Evolutionary conservation across 345 rosid genomes (phyloP).

Genomic region (Kandelia obovata): DNA sequence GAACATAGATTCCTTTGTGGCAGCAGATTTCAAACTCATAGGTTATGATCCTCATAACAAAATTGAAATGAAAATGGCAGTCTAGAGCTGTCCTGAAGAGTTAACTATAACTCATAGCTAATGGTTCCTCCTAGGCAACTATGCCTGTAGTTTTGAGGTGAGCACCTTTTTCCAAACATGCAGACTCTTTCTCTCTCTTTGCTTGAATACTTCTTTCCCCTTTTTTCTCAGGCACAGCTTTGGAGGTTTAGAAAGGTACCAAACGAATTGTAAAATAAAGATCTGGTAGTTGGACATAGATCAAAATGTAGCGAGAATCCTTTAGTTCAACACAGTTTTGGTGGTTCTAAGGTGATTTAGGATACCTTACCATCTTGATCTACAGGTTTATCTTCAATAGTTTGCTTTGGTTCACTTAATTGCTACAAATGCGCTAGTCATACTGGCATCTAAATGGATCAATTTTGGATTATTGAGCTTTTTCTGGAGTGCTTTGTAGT

Average conservation of each 20-base stretch:
- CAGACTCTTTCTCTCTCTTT: too few relatives aligned
- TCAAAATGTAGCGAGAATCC: conserved; percentile 40
- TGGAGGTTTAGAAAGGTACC: conserved; percentile 23
- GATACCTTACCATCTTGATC: conserved; percentile 12
- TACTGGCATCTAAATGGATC: conserved; percentile 15
- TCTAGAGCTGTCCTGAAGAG: conserved; percentile 29
- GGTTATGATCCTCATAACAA: conserved; percentile 94
- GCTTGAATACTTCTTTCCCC: too few relatives aligned
- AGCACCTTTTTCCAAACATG: conserved; percentile 5
- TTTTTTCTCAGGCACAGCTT: conserved; percentile 35
- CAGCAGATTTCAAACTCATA: conserved; percentile 67
- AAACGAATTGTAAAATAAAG: conserved; percentile 23
- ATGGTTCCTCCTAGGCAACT: conserved; percentile 24
- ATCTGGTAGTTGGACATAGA: conserved; percentile 23
- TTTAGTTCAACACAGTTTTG: conserved; percentile 30
- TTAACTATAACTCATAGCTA: conserved; percentile 18
- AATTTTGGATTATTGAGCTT: background rate
- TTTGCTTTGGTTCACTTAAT: background rate
- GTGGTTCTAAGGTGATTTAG: conserved; percentile 52
- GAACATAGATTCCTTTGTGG: conserved; percentile 71
- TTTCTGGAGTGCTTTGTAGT: too few relatives aligned
- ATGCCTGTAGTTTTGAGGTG: conserved; percentile 37
- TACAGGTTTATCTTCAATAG: background rate
- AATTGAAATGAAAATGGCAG: conserved; percentile 96
- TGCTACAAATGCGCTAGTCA: background rate